These are phyloP conservation scores for Inga laurina DNA, from an alignment of 306 rosid species.

Conservation along the genomic window DNA sequence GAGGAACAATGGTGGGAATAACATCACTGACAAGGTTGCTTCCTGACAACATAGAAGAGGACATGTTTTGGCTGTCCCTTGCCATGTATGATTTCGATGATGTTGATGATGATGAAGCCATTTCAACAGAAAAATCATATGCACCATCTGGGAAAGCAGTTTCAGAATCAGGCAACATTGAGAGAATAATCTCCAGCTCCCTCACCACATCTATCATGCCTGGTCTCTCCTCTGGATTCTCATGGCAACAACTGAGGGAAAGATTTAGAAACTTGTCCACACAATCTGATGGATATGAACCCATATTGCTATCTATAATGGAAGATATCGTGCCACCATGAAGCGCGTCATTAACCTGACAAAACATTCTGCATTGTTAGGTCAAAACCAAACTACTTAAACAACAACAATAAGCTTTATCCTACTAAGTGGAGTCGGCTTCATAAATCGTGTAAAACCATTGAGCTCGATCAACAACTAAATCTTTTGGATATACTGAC, in stretches of 20 bases:
- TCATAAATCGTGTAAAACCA: too few relatives aligned
- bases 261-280: conserved; percentile 52
- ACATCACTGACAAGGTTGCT: conserved; percentile 65
- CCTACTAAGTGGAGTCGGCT: too few relatives aligned
- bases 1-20: conserved; percentile 59
- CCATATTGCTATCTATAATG: conserved; percentile 62
- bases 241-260: conserved; percentile 74
- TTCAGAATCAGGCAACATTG: conserved; percentile 55
- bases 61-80: conserved; percentile 40
- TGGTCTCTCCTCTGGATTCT: conserved; percentile 58
- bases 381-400: background rate
- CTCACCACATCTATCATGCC: conserved; percentile 73
- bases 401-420: too few relatives aligned
- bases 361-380: conserved; percentile 15
- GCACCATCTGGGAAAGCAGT: conserved; percentile 43
- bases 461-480: too few relatives aligned
- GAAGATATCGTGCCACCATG: conserved; percentile 52
- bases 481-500: too few relatives aligned
- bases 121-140: conserved; percentile 36
- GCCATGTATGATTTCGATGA: conserved; percentile 33
- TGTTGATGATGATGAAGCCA: conserved; percentile 34
- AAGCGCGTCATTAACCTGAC: conserved; percentile 60
- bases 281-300: conserved; percentile 52
- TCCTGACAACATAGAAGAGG: conserved; percentile 45
- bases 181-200: conserved; percentile 61